Percentiles rank a stretch among this genome's conserved stretches.
Evolutionary conservation across 352 stramenopile genomes (phyloP).

Genomic region (Pythium chondricola): DNA sequence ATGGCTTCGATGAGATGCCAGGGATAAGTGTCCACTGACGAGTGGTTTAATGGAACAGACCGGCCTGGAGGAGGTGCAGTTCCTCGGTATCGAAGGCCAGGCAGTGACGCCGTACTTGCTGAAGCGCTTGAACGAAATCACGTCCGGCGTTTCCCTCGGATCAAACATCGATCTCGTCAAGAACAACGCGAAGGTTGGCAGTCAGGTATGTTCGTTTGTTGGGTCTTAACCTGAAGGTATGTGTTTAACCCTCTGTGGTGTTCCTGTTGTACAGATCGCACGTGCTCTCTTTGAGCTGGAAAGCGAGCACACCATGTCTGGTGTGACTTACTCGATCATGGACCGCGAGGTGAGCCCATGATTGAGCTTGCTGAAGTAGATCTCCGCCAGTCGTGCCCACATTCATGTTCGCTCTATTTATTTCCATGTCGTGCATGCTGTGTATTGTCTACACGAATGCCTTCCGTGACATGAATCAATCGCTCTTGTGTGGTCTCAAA

Average conservation of each 20-base stretch:
- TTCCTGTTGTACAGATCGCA: slow-evolving; percentile 35
- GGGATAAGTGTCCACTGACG: no score
- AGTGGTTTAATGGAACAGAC: no score
- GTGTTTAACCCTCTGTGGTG: not conserved
- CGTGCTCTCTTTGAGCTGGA: slow-evolving; percentile 59
- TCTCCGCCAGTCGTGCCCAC: not conserved
- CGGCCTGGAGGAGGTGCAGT: slow-evolving; percentile 79
- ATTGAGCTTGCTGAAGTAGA: slow-evolving; percentile 8
- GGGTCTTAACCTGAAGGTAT: no score
- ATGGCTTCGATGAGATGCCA: no score
- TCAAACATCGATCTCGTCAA: slow-evolving; percentile 97
- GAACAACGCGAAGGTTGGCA: slow-evolving; percentile 94
- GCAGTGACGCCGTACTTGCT: slow-evolving; percentile 91
- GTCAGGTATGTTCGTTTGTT: slow-evolving; percentile 83
- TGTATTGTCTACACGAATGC: no score
- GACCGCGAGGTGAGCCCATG: slow-evolving; percentile 38
- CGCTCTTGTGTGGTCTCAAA: slow-evolving; percentile 2
- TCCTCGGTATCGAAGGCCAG: slow-evolving; percentile 87
- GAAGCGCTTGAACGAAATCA: slow-evolving; percentile 92
- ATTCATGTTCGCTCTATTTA: slow-evolving; percentile 9
- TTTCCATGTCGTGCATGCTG: not conserved
- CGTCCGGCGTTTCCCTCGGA: slow-evolving; percentile 84
- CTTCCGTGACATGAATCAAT: no score
- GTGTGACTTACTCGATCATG: slow-evolving; percentile 35
- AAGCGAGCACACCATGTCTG: slow-evolving; percentile 17